Conservation (phyloP, 345 rosid species). For the Ceriops zippeliana region DNA sequence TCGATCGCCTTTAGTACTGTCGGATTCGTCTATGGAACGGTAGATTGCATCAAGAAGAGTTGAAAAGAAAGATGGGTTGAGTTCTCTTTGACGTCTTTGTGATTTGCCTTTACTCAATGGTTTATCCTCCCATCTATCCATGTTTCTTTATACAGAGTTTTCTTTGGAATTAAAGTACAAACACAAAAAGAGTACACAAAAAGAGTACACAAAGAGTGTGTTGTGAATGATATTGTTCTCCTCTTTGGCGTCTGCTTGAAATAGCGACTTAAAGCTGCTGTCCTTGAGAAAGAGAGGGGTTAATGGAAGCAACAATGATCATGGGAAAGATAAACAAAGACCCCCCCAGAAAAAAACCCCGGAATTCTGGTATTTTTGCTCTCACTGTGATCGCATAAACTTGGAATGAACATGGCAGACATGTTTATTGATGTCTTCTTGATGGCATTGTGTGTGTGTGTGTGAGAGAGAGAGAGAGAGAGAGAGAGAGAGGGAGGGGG, state of each 20-base stretch:
- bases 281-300: slow-evolving; percentile 6
- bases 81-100: slow-evolving; percentile 8
- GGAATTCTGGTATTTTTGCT: slow-evolving; percentile 17
- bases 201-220: slow-evolving; percentile 38
- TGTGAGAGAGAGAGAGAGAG: too few species aligned
- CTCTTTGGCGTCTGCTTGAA: slow-evolving; percentile 29
- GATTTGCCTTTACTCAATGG: slow-evolving; percentile 27
- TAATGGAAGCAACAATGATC: slow-evolving; percentile 23
- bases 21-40: slow-evolving; percentile 32
- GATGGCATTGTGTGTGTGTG: slow-evolving; percentile 18
- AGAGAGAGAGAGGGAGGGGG: slow-evolving; percentile 8
- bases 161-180: not conserved
- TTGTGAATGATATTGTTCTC: slow-evolving; percentile 29
- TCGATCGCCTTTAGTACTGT: slow-evolving; percentile 2
- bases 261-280: slow-evolving; percentile 20
- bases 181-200: slow-evolving; percentile 9
- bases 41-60: slow-evolving; percentile 33
- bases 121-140: slow-evolving; percentile 51
- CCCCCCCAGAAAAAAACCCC: slow-evolving; percentile 17
- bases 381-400: slow-evolving; percentile 1
- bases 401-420: slow-evolving; percentile 33
- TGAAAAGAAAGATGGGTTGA: slow-evolving; percentile 28
- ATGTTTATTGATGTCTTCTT: slow-evolving; percentile 35
- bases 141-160: slow-evolving; percentile 24
- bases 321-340: slow-evolving; percentile 18